A percentile compares a stretch with the other conserved stretches of the same genome.
Evolutionary conservation across 2,329 filamentous ascomycete species (phyloP).

Genomic region (Plectosphaerella sp.): DNA sequence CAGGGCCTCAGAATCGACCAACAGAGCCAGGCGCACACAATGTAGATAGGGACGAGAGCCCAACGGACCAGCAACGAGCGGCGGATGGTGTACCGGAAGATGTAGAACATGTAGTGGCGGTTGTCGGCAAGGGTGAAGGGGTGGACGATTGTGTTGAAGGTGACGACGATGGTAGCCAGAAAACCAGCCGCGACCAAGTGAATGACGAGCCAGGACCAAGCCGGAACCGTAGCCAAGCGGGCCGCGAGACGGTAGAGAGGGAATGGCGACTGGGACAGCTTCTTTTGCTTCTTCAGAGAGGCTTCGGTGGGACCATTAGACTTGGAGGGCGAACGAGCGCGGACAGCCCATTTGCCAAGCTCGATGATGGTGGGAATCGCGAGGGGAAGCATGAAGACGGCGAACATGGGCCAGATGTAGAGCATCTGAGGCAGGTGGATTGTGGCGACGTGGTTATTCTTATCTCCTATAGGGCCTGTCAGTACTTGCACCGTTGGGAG

Average conservation of each 20-base stretch:
- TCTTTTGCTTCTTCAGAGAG: too few relatives aligned
- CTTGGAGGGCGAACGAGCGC: background rate
- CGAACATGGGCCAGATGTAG: slow-evolving; percentile 87
- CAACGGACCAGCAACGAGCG: slow-evolving; percentile 61
- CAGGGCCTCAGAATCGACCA: slow-evolving; percentile 58
- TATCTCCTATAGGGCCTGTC: slow-evolving; percentile 62
- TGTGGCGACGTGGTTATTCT: slow-evolving; percentile 87
- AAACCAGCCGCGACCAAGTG: background rate
- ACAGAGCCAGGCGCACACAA: slow-evolving; percentile 62
- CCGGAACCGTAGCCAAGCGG: background rate
- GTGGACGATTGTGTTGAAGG: slow-evolving; percentile 88
- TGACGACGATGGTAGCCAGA: slow-evolving; percentile 45
- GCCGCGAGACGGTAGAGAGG: too few relatives aligned
- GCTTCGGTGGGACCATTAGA: too few relatives aligned
- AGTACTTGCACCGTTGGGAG: background rate
- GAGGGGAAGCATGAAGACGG: slow-evolving; percentile 85
- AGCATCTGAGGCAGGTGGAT: slow-evolving; percentile 89
- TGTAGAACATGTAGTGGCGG: slow-evolving; percentile 94
- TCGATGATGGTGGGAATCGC: slow-evolving; percentile 50
- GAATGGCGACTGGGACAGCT: too few relatives aligned
- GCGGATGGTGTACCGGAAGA: slow-evolving; percentile 80
- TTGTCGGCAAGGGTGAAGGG: slow-evolving; percentile 97
- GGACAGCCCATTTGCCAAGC: slow-evolving; percentile 6
- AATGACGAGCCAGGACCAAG: background rate
- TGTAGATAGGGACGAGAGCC: slow-evolving; percentile 65